These are phyloP conservation scores for Pistacia atlantica DNA, from an alignment of 345 rosid species.

Conservation along the genomic window DNA sequence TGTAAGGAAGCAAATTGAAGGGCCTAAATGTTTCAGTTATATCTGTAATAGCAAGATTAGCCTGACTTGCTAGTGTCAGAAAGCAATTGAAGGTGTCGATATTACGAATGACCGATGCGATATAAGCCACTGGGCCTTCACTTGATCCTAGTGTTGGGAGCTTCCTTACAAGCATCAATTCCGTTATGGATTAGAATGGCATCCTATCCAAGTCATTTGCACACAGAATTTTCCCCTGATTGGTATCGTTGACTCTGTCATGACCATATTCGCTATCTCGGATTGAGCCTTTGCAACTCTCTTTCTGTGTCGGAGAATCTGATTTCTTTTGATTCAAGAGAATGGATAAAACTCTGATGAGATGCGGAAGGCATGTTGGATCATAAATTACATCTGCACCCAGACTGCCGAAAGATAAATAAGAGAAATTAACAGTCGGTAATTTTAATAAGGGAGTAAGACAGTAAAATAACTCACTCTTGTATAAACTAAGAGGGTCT, in stretches of 20 bases:
- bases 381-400: constrained; percentile 88
- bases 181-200: too few relatives aligned
- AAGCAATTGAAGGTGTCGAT: constrained; percentile 59
- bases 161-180: not conserved
- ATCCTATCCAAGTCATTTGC: too few relatives aligned
- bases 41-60: constrained; percentile 52
- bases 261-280: not conserved
- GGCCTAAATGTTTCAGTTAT: constrained; percentile 48
- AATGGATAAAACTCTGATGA: constrained; percentile 56
- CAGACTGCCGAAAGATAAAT: constrained; percentile 41
- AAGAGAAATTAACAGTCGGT: not conserved
- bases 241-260: constrained; percentile 8
- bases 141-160: constrained; percentile 6
- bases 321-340: constrained; percentile 43
- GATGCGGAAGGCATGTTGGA: constrained; percentile 71
- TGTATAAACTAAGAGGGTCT: not conserved
- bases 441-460: not conserved
- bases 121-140: constrained; percentile 51
- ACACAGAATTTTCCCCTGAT: constrained; percentile 12
- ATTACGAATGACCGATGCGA: constrained; percentile 79
- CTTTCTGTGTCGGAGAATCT: constrained; percentile 17
- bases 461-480: constrained; percentile 1
- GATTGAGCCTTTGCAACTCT: not conserved
- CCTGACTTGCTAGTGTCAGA: constrained; percentile 49
- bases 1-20: constrained; percentile 59